phyloP scores from a whole-genome alignment of 2,329 filamentous ascomycete species.

The Cadophora gregata region DNA sequence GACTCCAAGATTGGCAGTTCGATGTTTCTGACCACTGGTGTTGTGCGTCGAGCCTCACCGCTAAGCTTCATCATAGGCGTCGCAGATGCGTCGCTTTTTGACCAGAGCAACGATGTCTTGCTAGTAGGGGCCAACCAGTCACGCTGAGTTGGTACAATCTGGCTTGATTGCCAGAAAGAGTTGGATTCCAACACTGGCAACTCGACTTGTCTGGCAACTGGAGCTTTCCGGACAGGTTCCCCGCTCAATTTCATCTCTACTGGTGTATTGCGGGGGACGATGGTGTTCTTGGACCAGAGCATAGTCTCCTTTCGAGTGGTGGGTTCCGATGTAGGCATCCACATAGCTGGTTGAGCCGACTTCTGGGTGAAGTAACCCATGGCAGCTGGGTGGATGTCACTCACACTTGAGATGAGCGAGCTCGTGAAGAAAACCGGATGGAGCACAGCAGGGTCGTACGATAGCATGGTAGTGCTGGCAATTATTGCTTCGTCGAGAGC shows the following conservation, averaged over 20 bases:
- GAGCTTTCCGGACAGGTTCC: constrained; percentile 19
- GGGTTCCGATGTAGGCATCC: neutral
- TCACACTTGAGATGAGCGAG: constrained; percentile 23
- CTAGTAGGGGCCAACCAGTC: constrained; percentile 19
- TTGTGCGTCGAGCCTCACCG: constrained; percentile 20
- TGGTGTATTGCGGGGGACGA: neutral
- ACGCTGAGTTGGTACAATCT: neutral
- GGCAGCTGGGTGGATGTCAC: constrained; percentile 35
- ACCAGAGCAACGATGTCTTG: constrained; percentile 20
- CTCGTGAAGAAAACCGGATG: constrained; percentile 39
- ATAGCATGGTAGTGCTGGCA: neutral
- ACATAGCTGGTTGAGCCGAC: constrained; percentile 17
- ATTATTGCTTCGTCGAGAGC: constrained; percentile 34
- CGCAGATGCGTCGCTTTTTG: constrained; percentile 10
- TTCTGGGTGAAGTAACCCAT: constrained; percentile 27
- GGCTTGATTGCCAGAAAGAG: constrained; percentile 22
- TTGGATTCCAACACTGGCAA: constrained; percentile 24
- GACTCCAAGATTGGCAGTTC: constrained; percentile 26
- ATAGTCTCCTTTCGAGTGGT: neutral
- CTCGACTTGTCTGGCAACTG: neutral
- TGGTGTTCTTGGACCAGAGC: constrained; percentile 26
- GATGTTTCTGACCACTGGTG: constrained; percentile 5
- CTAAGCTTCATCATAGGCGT: neutral
- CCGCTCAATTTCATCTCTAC: neutral
- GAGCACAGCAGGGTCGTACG: constrained; percentile 30